phyloP scores from a whole-genome alignment of 352 stramenopile species.

The Pythium sukuiense region DNA sequence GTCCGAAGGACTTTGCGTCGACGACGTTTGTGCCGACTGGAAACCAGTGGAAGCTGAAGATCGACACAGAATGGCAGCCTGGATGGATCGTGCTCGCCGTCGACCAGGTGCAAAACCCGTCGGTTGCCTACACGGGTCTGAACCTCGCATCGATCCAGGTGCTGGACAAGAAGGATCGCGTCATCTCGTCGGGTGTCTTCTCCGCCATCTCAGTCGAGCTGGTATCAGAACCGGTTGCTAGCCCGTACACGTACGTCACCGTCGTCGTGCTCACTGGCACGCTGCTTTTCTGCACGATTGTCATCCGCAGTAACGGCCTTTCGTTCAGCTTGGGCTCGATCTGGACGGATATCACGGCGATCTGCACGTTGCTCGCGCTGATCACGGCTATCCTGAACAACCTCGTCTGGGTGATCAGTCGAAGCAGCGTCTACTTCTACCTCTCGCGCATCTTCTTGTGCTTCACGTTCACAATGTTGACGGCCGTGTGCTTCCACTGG shows the following conservation, averaged over 20 bases:
- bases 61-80: slow-evolving; percentile 54
- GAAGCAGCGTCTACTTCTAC: slow-evolving; percentile 80
- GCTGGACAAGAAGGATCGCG: slow-evolving; percentile 42
- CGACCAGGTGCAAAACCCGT: slow-evolving; percentile 73
- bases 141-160: slow-evolving; percentile 64
- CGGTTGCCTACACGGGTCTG: slow-evolving; percentile 64
- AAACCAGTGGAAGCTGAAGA: slow-evolving; percentile 59
- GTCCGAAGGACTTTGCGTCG: slow-evolving; percentile 9
- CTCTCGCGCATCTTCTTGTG: slow-evolving; percentile 75
- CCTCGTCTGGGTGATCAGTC: slow-evolving; percentile 71
- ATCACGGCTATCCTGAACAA: slow-evolving; percentile 83
- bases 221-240: slow-evolving; percentile 53
- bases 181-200: slow-evolving; percentile 61
- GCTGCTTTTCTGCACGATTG: slow-evolving; percentile 78
- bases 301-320: slow-evolving; percentile 81
- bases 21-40: slow-evolving; percentile 28
- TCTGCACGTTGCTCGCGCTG: slow-evolving; percentile 77
- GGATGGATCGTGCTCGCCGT: slow-evolving; percentile 73
- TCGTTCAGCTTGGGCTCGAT: slow-evolving; percentile 83
- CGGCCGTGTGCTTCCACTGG: slow-evolving; percentile 87
- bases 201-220: slow-evolving; percentile 78
- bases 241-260: slow-evolving; percentile 88
- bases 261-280: slow-evolving; percentile 84
- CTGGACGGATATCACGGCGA: slow-evolving; percentile 85
- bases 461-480: slow-evolving; percentile 90